Conservation (phyloP, 1,284 basidiomycete species). For the Vanrija pseudolonga region DNA sequence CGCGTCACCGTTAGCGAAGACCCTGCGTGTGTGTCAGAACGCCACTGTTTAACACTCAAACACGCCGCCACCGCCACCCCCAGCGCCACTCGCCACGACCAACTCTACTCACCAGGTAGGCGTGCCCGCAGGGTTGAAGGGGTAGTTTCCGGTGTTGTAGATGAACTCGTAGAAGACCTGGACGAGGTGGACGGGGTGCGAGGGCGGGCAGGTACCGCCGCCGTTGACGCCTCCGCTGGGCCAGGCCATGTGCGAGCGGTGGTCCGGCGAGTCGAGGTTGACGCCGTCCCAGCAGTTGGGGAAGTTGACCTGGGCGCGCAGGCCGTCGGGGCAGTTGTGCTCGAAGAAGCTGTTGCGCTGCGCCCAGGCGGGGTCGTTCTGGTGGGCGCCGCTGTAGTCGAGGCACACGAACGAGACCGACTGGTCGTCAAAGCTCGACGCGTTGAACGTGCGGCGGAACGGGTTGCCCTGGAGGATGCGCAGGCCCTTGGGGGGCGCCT, state of each 20-base stretch:
- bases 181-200: constrained; percentile 1
- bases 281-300: constrained; percentile 47
- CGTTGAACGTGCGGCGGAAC: constrained; percentile 15
- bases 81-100: too few species aligned
- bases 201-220: constrained; percentile 35
- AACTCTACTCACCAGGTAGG: constrained; percentile 5
- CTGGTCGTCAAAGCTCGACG: constrained; percentile 17
- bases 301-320: constrained; percentile 41
- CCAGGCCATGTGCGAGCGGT: constrained; percentile 44
- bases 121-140: neutral
- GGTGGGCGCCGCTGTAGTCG: constrained; percentile 18
- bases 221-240: constrained; percentile 16
- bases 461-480: constrained; percentile 42
- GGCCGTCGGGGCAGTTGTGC: constrained; percentile 23
- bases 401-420: constrained; percentile 42
- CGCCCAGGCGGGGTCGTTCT: constrained; percentile 6
- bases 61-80: too few species aligned
- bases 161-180: constrained; percentile 44
- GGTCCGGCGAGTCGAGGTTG: constrained; percentile 35
- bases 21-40: too few species aligned
- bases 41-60: too few species aligned
- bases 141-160: neutral
- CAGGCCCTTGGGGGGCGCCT: constrained; percentile 34
- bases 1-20: constrained; percentile 41
- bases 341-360: constrained; percentile 20